These are phyloP conservation scores for Sicyos edulis DNA, from an alignment of 306 rosid species.

Conservation along the genomic window DNA sequence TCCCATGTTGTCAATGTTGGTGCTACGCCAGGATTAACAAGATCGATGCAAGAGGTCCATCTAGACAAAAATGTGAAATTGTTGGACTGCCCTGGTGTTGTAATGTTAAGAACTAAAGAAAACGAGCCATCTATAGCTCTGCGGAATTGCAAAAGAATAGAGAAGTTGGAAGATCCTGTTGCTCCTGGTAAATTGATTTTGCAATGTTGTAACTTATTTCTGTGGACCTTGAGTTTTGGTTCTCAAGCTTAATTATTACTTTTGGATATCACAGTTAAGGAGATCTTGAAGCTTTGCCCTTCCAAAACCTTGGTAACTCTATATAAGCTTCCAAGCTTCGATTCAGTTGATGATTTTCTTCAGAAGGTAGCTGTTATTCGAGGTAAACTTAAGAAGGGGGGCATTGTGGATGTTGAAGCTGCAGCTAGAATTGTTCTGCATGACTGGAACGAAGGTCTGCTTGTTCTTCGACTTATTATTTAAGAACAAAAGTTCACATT, in stretches of 20 bases:
- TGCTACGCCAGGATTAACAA: constrained; percentile 81
- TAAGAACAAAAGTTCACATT: constrained; percentile 31
- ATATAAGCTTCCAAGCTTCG: constrained; percentile 75
- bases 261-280: constrained; percentile 58
- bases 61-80: constrained; percentile 78
- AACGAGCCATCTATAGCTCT: constrained; percentile 61
- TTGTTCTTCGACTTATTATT: neutral
- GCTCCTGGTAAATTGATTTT: constrained; percentile 55
- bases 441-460: constrained; percentile 86
- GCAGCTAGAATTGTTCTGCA: constrained; percentile 85
- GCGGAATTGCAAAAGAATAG: constrained; percentile 87
- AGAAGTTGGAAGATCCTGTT: constrained; percentile 79
- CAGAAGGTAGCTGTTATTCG: constrained; percentile 77
- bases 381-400: constrained; percentile 94
- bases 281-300: constrained; percentile 84
- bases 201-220: neutral
- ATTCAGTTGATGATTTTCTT: constrained; percentile 72
- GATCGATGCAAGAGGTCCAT: constrained; percentile 88
- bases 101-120: constrained; percentile 60
- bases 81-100: constrained; percentile 96
- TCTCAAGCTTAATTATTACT: constrained; percentile 16
- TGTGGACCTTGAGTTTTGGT: neutral
- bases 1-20: constrained; percentile 72
- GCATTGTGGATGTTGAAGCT: constrained; percentile 61
- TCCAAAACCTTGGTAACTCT: constrained; percentile 53